Conservation (phyloP, 2,329 filamentous ascomycete species). For the Diaporthe longicolla region DNA sequence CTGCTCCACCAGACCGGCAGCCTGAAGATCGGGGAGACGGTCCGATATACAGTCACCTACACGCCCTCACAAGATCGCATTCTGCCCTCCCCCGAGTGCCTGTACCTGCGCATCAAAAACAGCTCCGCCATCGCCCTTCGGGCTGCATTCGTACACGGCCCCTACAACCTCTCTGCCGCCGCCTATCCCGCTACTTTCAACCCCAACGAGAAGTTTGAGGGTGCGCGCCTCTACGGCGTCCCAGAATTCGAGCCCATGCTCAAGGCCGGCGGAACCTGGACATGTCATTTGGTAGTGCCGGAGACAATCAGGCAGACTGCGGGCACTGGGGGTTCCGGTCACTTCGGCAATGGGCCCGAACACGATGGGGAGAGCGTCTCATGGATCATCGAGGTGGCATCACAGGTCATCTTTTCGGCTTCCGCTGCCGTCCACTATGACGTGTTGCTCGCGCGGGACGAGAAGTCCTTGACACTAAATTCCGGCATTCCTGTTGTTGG, state of each 20-base stretch:
- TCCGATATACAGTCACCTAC: conserved; percentile 93
- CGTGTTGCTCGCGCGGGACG: conserved; percentile 86
- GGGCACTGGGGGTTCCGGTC: conserved; percentile 59
- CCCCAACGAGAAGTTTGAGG: conserved; percentile 82
- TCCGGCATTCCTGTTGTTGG: conserved; percentile 62
- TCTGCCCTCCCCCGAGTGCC: conserved; percentile 83
- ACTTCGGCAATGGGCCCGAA: conserved; percentile 61
- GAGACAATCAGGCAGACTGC: conserved; percentile 80
- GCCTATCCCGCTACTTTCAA: conserved; percentile 88
- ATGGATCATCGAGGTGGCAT: conserved; percentile 93
- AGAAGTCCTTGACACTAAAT: conserved; percentile 81
- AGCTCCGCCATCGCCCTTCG: conserved; percentile 90
- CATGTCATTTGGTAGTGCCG: conserved; percentile 83
- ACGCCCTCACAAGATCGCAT: conserved; percentile 91
- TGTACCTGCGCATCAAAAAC: conserved; percentile 92
- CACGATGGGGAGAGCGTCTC: conserved; percentile 73
- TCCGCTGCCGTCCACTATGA: conserved; percentile 92
- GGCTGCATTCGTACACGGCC: conserved; percentile 95
- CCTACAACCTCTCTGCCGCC: conserved; percentile 90
- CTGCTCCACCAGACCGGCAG: conserved; percentile 91
- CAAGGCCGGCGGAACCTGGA: conserved; percentile 92
- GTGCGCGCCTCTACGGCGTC: conserved; percentile 78
- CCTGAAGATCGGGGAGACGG: conserved; percentile 94
- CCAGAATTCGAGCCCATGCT: conserved; percentile 97
- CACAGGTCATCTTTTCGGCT: conserved; percentile 93